Evolutionary conservation across 768 basidiomycete species (phyloP).

Genomic region (Panellus pusillus): DNA sequence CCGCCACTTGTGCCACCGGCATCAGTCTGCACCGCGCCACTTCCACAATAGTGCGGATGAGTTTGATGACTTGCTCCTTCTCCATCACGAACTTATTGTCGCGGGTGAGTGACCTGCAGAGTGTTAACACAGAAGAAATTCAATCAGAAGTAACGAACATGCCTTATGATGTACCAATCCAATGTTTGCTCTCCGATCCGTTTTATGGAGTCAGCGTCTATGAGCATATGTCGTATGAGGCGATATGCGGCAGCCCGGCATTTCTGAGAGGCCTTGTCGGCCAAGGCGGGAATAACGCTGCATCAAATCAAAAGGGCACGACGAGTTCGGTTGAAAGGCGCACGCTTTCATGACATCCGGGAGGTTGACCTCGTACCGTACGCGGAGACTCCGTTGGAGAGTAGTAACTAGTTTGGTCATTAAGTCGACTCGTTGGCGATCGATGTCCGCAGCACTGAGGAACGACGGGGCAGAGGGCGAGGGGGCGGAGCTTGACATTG

Average conservation of each 20-base stretch:
- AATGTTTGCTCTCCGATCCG: constrained; percentile 62
- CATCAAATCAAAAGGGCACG: constrained; percentile 7
- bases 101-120: constrained; percentile 71
- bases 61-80: constrained; percentile 90
- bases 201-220: constrained; percentile 72
- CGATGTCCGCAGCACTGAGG: constrained; percentile 41
- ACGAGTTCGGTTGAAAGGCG: constrained; percentile 28
- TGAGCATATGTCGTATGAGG: constrained; percentile 73
- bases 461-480: constrained; percentile 39
- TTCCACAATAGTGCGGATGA: constrained; percentile 81
- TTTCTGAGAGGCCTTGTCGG: constrained; percentile 71
- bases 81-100: constrained; percentile 83
- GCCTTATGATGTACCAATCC: constrained; percentile 94
- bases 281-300: constrained; percentile 77
- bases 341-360: constrained; percentile 75
- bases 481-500: constrained; percentile 27
- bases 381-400: constrained; percentile 68
- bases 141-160: constrained; percentile 19
- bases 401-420: constrained; percentile 67
- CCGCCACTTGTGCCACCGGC: constrained; percentile 42
- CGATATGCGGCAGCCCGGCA: constrained; percentile 84
- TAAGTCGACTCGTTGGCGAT: constrained; percentile 57
- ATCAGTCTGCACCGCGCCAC: constrained; percentile 63
- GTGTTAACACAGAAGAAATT: constrained; percentile 12
- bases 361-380: constrained; percentile 74